These are phyloP conservation scores for Aspergillus amoenus DNA, from an alignment of 2,329 filamentous ascomycete genomes.

Conservation along the genomic window DNA sequence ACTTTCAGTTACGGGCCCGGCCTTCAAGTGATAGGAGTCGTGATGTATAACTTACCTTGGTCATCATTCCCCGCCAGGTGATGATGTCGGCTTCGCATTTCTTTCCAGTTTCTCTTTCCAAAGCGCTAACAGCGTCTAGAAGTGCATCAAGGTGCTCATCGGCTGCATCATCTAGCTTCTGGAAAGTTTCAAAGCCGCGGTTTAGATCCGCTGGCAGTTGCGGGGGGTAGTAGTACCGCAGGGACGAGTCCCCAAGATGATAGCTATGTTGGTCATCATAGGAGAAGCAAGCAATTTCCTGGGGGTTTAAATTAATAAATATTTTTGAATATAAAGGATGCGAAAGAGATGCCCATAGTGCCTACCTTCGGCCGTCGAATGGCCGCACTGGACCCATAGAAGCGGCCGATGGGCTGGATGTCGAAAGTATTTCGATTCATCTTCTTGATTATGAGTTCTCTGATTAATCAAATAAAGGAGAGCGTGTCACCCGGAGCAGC, in stretches of 20 bases:
- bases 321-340: background rate
- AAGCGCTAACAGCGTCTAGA: slow-evolving; percentile 69
- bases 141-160: slow-evolving; percentile 88
- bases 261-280: slow-evolving; percentile 83
- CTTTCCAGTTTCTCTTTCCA: slow-evolving; percentile 68
- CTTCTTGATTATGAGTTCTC: background rate
- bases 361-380: slow-evolving; percentile 72
- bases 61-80: slow-evolving; percentile 98
- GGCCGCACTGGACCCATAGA: slow-evolving; percentile 65
- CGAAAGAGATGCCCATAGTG: background rate
- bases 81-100: slow-evolving; percentile 75
- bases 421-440: slow-evolving; percentile 53
- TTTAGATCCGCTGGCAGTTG: slow-evolving; percentile 70
- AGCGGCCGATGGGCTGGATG: slow-evolving; percentile 69
- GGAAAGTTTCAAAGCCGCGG: slow-evolving; percentile 76
- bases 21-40: background rate
- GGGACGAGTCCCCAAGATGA: slow-evolving; percentile 71
- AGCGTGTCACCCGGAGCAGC: background rate
- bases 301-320: slow-evolving; percentile 10
- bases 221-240: slow-evolving; percentile 87
- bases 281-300: slow-evolving; percentile 93
- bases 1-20: background rate
- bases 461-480: background rate
- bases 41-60: slow-evolving; percentile 63
- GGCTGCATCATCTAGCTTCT: slow-evolving; percentile 75